Evolutionary conservation across 2,329 filamentous ascomycete species (phyloP).

Genomic region (Stemphylium beticola): DNA sequence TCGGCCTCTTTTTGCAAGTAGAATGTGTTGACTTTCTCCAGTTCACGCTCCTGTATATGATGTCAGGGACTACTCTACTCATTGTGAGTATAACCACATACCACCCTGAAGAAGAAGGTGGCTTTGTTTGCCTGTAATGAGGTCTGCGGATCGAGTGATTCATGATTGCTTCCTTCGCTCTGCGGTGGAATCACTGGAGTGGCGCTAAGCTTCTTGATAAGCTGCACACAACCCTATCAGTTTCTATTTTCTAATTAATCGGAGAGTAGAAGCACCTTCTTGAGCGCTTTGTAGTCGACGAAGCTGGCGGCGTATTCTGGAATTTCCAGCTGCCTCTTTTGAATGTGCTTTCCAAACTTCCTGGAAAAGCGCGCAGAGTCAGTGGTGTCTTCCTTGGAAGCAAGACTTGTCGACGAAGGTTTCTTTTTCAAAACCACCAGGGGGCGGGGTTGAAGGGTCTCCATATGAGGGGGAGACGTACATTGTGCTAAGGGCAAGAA

Average conservation of each 20-base stretch:
- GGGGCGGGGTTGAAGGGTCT: conserved; percentile 38
- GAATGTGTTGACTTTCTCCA: conserved; percentile 98
- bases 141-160: conserved; percentile 75
- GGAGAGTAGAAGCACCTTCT: conserved; percentile 72
- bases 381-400: conserved; percentile 47
- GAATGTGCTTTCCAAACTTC: conserved; percentile 99
- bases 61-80: conserved; percentile 11
- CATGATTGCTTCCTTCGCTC: conserved; percentile 61
- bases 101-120: conserved; percentile 97
- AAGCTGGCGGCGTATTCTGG: conserved; percentile 99
- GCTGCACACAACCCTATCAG: conserved; percentile 60
- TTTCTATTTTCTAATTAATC: not conserved
- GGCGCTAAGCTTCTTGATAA: conserved; percentile 97
- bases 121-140: conserved; percentile 96
- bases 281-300: conserved; percentile 98
- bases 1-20: conserved; percentile 98
- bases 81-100: conserved; percentile 54
- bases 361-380: conserved; percentile 59
- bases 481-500: conserved; percentile 42
- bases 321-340: conserved; percentile 98
- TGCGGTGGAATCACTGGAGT: conserved; percentile 84
- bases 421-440: conserved; percentile 41
- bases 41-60: conserved; percentile 78
- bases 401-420: conserved; percentile 44
- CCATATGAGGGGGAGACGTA: conserved; percentile 47